phyloP scores from a whole-genome alignment of 2,329 filamentous ascomycete species.

The Alternaria tenuissima region DNA sequence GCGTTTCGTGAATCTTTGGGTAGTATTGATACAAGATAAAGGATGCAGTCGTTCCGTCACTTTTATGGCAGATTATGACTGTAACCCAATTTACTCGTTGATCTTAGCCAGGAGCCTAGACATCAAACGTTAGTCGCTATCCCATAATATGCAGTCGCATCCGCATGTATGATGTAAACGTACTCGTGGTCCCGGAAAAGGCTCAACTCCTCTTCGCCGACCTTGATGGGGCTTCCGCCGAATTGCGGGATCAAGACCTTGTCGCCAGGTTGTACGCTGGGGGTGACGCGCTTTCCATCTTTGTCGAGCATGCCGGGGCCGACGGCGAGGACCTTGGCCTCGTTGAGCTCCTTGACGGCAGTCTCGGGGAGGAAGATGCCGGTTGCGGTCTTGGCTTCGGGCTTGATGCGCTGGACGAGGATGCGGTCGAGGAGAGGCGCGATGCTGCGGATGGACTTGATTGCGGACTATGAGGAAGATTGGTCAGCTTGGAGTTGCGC shows the following conservation, averaged over 20 bases:
- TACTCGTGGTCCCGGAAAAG: slow-evolving; percentile 99
- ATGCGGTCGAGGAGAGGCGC: slow-evolving; percentile 97
- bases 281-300: slow-evolving; percentile 85
- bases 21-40: slow-evolving; percentile 39
- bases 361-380: slow-evolving; percentile 98
- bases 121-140: slow-evolving; percentile 16
- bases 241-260: slow-evolving; percentile 95
- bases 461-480: slow-evolving; percentile 57
- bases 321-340: slow-evolving; percentile 94
- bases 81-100: slow-evolving; percentile 74
- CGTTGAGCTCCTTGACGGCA: slow-evolving; percentile 97
- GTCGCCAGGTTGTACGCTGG: slow-evolving; percentile 85
- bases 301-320: slow-evolving; percentile 88
- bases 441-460: slow-evolving; percentile 95
- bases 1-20: slow-evolving; percentile 14
- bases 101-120: slow-evolving; percentile 97
- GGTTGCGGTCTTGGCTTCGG: slow-evolving; percentile 92
- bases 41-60: not conserved
- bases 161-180: slow-evolving; percentile 53
- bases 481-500: slow-evolving; percentile 10
- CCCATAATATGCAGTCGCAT: not conserved
- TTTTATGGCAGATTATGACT: not conserved
- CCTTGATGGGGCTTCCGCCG: slow-evolving; percentile 93
- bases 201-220: slow-evolving; percentile 94
- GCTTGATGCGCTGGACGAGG: slow-evolving; percentile 96